These are phyloP conservation scores for Boletus pseudo-olivaceus DNA, from an alignment of 768 basidiomycete genomes.

Conservation along the genomic window DNA sequence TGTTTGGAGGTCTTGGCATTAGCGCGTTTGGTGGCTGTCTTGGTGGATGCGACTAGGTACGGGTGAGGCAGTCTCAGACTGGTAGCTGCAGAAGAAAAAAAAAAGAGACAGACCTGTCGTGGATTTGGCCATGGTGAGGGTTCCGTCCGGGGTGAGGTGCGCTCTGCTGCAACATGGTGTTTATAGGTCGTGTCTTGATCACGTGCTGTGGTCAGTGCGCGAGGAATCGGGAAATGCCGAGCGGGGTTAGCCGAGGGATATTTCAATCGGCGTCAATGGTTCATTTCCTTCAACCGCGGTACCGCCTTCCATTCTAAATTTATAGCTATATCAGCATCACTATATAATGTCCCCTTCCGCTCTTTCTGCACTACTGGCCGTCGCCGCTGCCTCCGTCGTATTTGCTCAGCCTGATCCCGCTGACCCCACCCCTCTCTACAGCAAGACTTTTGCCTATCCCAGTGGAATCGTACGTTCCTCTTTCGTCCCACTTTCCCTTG, in stretches of 20 bases:
- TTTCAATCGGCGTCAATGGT: constrained; percentile 8
- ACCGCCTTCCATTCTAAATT: neutral
- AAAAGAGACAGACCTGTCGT: constrained; percentile 39
- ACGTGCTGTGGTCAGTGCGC: constrained; percentile 29
- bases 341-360: constrained; percentile 37
- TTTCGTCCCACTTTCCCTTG: neutral
- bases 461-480: constrained; percentile 37
- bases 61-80: constrained; percentile 1
- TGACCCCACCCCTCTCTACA: constrained; percentile 45
- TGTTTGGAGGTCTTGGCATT: constrained; percentile 42
- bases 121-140: constrained; percentile 47
- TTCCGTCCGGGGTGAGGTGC: constrained; percentile 2
- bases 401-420: constrained; percentile 36
- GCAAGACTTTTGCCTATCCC: constrained; percentile 45
- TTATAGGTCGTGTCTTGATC: constrained; percentile 28
- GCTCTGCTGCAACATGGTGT: constrained; percentile 1
- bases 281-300: neutral
- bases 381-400: constrained; percentile 32
- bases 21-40: constrained; percentile 53
- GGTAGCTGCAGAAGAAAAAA: neutral
- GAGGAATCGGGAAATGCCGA: constrained; percentile 5
- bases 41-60: constrained; percentile 48
- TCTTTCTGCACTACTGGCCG: constrained; percentile 37
- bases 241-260: constrained; percentile 15
- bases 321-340: neutral